Base-by-base conservation (phyloP, 768 basidiomycete species). In the Lentinus tigrinus region DNA sequence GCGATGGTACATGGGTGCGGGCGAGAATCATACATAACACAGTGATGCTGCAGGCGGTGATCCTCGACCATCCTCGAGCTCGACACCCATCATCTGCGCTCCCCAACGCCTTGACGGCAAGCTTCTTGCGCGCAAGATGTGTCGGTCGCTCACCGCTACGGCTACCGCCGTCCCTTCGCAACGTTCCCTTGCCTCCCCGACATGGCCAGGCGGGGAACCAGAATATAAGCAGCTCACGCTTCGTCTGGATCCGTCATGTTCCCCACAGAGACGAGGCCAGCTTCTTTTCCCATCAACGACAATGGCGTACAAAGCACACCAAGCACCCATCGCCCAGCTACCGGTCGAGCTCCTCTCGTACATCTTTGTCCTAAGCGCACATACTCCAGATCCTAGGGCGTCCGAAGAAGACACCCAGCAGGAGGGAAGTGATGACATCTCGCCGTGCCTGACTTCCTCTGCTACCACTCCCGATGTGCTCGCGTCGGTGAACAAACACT, bases 271-370 rank as follows among this genome's bases (percentile, higher is more conserved):
- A 7, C 52, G 13, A 47, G 38, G 19, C 39, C 39, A 40, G 14
- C 14, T 19, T 19, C 14, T 40, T 5, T 16, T 17, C 14, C 39
- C 19, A 23, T 13, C 28, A 13, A 16, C 10, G 31, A 31, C 28
- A 16, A 54, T 54, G 52, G 47, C 47, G 4, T 24, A 36, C 13
- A 38, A 44, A 31, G 28, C 37, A 17, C 42, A 21, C 24, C 46
- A 43, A 6, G 34, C 61, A 10, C 58, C 56, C 4, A 57, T 63
- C 44, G 38, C 73, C 62, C 68, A 60, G 23, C 78, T 86, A 24
- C 85, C 85, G 8, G 76, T 79, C 34, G 84, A 86, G 69, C 75
- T 85, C 6, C 74, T 86, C 27, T 78, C 84, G 0, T 76, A 81
- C 51, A 80, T 87, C 57, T 85, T 87, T 64, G 61, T 70, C 14